phyloP scores from a whole-genome alignment of 768 basidiomycete species.

The Amanita pallidorosea region DNA sequence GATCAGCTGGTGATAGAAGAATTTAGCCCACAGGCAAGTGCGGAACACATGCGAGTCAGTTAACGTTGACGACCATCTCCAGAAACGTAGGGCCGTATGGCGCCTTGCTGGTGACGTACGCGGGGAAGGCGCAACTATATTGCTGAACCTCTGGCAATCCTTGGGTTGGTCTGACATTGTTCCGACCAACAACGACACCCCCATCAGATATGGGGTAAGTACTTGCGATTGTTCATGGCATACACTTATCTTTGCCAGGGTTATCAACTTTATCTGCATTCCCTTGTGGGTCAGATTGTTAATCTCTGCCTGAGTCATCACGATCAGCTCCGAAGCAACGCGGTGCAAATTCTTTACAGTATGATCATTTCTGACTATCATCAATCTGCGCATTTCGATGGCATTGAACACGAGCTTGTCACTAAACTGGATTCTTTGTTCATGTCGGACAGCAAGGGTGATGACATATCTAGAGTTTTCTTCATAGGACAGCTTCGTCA shows the following conservation, averaged over 20 bases:
- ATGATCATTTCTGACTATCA: slow-evolving; percentile 94
- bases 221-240: not conserved
- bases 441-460: slow-evolving; percentile 87
- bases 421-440: slow-evolving; percentile 85
- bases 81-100: slow-evolving; percentile 96
- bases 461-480: slow-evolving; percentile 85
- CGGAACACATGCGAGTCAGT: slow-evolving; percentile 2
- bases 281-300: slow-evolving; percentile 83
- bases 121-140: slow-evolving; percentile 77
- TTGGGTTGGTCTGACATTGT: slow-evolving; percentile 67
- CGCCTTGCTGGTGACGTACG: slow-evolving; percentile 92
- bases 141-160: slow-evolving; percentile 77
- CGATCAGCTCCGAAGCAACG: slow-evolving; percentile 81
- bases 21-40: slow-evolving; percentile 77
- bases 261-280: slow-evolving; percentile 74
- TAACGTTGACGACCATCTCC: slow-evolving; percentile 5
- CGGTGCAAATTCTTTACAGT: slow-evolving; percentile 86
- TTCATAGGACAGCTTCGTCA: slow-evolving; percentile 86
- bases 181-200: slow-evolving; percentile 36
- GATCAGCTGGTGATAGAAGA: slow-evolving; percentile 92
- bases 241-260: slow-evolving; percentile 34
- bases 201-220: slow-evolving; percentile 64
- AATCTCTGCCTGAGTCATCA: slow-evolving; percentile 92
- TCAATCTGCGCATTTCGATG: slow-evolving; percentile 73
- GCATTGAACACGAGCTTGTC: slow-evolving; percentile 88